Conservation (phyloP, 208 protist species). For the Endotrypanum monterogeii region DNA sequence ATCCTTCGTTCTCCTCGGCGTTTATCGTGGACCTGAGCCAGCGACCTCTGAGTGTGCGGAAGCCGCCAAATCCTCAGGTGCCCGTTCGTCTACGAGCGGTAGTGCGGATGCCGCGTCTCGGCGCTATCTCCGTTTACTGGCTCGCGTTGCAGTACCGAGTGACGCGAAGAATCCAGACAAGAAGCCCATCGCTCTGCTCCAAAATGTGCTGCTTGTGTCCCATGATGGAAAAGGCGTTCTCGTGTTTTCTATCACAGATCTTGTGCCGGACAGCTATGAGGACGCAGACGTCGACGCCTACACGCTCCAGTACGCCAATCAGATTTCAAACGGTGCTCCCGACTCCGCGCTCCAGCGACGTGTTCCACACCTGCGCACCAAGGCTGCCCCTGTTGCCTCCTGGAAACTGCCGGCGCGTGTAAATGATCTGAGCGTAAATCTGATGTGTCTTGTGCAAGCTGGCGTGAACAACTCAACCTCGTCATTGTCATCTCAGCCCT, state of each 20-base stretch:
- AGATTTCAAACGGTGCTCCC: neutral
- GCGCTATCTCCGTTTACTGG: conserved; percentile 44
- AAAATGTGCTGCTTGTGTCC: conserved; percentile 60
- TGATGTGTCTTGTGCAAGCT: conserved; percentile 48
- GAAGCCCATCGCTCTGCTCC: conserved; percentile 76
- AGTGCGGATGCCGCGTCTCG: neutral
- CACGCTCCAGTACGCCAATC: neutral
- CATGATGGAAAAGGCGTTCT: conserved; percentile 73
- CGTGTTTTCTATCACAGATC: conserved; percentile 46
- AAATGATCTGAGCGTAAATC: conserved; percentile 78
- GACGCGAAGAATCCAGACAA: conserved; percentile 82
- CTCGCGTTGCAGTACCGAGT: conserved; percentile 56
- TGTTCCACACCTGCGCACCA: conserved; percentile 14
- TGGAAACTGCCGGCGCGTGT: conserved; percentile 72
- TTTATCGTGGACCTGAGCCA: conserved; percentile 29
- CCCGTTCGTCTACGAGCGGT: neutral
- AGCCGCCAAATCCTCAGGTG: neutral
- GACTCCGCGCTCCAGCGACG: conserved; percentile 15
- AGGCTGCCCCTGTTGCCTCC: conserved; percentile 39
- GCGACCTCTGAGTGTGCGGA: neutral
- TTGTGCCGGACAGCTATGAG: conserved; percentile 39
- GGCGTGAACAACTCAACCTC: neutral
- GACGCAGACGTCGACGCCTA: conserved; percentile 14
- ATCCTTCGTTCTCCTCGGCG: conserved; percentile 61
- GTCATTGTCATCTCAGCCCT: neutral